Base-by-base conservation (phyloP, 768 basidiomycete species). In the Neoboletus brunneissimus region DNA sequence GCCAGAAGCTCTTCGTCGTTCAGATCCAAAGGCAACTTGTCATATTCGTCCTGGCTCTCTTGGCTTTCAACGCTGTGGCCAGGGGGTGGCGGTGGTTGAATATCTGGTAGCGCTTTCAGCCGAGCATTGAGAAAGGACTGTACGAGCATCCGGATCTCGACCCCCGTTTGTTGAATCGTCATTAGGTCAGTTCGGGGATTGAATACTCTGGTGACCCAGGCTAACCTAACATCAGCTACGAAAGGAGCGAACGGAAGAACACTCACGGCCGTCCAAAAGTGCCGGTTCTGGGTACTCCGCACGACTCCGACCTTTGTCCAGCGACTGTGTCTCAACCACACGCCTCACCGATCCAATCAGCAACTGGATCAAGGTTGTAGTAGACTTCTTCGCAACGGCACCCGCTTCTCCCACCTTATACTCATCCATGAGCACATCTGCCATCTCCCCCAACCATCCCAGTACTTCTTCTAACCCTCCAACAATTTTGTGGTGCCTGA, bases 31-130 rank as follows among this genome's bases (percentile, higher is more conserved):
- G 83, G 80, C 40, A 86, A 64, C 43, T 75, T 73, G 16, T 79
- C 83, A 59, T 84, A 93, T 51, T 87, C 84, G 54, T 92, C 89
- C 64, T 94, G 90, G 59, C 87, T 91, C 57, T 92, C 91, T 63
- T 83, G 82, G 43, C 78, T 79, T 37, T 81, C 81, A 18, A 58
- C 16, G 44, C 58, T 35, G 65, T 65, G 32, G 57, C 45, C 52
- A 5, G 66, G 56, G 7, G 71, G 77, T 29, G 72, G 67, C 0
- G 76, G 79, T 37, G 58, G 53, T 50, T 57, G 68, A 20, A 70
- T 70, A 44, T 53, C 63, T 11, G 83, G 84, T 27, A 88, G 61
- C 31, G 78, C 77, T 13, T 59, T 68, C 13, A 72, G 65, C 34
- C 90, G 79, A 18, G 78, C 80, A 55, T 85, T 74, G 12, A 94